A percentile compares a stretch with the other conserved stretches of the same genome.
These are phyloP conservation scores for Fomitopsis betulina DNA, from an alignment of 1,284 basidiomycete genomes.

Conservation along the genomic window DNA sequence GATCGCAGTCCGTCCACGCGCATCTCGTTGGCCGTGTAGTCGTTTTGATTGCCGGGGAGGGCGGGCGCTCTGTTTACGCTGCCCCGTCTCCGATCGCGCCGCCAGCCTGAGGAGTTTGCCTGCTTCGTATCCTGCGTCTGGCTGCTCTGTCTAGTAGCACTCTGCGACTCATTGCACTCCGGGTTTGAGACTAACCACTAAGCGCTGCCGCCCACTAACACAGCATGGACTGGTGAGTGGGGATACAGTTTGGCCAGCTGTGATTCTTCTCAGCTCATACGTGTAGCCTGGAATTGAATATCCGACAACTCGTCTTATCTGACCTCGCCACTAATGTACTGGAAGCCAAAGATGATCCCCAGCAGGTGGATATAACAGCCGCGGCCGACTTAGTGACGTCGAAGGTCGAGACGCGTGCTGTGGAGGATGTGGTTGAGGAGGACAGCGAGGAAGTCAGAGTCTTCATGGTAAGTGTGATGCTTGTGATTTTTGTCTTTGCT, in stretches of 20 bases:
- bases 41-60: background rate
- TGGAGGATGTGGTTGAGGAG: constrained; percentile 22
- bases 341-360: constrained; percentile 38
- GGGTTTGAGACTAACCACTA: background rate
- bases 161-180: background rate
- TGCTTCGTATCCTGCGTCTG: background rate
- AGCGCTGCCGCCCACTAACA: background rate
- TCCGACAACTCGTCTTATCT: constrained; percentile 76
- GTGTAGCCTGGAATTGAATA: constrained; percentile 65
- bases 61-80: background rate
- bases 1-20: too few species aligned
- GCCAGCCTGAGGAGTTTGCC: too few species aligned
- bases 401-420: constrained; percentile 46
- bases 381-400: constrained; percentile 57
- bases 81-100: too few species aligned
- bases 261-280: background rate
- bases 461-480: constrained; percentile 50
- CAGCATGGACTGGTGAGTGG: constrained; percentile 6
- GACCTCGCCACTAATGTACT: constrained; percentile 72
- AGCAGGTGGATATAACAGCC: constrained; percentile 29
- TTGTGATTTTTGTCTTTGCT: background rate
- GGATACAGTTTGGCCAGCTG: background rate
- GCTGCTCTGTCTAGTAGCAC: background rate
- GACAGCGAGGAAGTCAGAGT: constrained; percentile 31
- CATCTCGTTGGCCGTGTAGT: too few species aligned